These are phyloP conservation scores for Auricularia heimuer DNA, from an alignment of 768 basidiomycete species.

Conservation along the genomic window DNA sequence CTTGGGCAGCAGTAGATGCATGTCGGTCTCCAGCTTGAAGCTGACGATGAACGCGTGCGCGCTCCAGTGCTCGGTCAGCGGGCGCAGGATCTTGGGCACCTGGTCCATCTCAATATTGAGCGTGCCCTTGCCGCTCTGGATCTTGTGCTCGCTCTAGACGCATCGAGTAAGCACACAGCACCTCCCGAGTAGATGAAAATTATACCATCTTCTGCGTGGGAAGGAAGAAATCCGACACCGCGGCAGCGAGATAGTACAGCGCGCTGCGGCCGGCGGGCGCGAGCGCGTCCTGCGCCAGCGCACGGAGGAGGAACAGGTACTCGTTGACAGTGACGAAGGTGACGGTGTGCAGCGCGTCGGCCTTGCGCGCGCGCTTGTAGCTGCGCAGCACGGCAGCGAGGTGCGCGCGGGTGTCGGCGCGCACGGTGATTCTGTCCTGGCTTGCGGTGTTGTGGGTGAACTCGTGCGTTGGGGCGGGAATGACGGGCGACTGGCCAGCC, in stretches of 20 bases:
- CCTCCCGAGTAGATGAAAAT: too few relatives aligned
- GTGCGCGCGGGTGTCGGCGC: conserved; percentile 48
- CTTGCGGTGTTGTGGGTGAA: neutral
- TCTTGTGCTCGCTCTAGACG: conserved; percentile 88
- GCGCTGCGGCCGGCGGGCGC: conserved; percentile 55
- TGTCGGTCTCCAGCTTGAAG: conserved; percentile 98
- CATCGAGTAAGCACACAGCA: too few relatives aligned
- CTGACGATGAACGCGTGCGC: conserved; percentile 86
- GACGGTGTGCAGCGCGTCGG: conserved; percentile 70
- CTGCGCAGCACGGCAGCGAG: conserved; percentile 63
- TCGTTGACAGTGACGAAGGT: conserved; percentile 94
- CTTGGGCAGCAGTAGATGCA: conserved; percentile 76
- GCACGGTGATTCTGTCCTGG: conserved; percentile 44
- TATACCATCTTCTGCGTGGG: conserved; percentile 83
- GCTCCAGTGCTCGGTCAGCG: conserved; percentile 91
- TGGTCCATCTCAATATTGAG: conserved; percentile 97
- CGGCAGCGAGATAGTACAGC: conserved; percentile 95
- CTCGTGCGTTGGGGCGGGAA: conserved; percentile 1
- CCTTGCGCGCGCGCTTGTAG: conserved; percentile 71
- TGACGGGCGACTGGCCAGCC: conserved; percentile 5
- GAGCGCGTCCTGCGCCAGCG: conserved; percentile 64
- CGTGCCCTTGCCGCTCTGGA: conserved; percentile 92
- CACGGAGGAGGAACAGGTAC: conserved; percentile 85
- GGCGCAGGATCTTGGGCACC: conserved; percentile 91
- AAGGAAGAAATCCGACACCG: conserved; percentile 96